These are phyloP conservation scores for Suhomyces ambrosiae DNA, from an alignment of 1,139 yeast species.

Conservation along the genomic window DNA sequence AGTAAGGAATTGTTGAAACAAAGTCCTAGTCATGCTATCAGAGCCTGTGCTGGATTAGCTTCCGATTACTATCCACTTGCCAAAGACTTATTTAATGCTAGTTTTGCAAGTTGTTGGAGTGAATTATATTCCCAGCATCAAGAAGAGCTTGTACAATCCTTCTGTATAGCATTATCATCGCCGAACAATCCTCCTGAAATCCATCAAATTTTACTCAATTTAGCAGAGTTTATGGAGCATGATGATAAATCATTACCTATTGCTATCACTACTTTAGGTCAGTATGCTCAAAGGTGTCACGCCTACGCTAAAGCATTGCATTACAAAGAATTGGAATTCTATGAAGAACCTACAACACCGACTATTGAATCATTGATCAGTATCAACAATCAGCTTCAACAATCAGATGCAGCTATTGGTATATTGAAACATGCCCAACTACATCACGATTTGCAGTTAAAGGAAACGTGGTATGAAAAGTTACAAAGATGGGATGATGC, in stretches of 20 bases:
- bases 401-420: conserved; percentile 97
- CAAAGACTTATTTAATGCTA: conserved; percentile 87
- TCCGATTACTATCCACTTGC: conserved; percentile 88
- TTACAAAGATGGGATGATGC: conserved; percentile 99
- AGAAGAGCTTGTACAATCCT: conserved; percentile 83
- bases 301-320: conserved; percentile 97
- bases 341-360: conserved; percentile 89
- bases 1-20: conserved; percentile 86
- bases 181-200: conserved; percentile 96
- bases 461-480: conserved; percentile 97
- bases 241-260: conserved; percentile 94
- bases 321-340: conserved; percentile 91
- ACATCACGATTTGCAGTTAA: conserved; percentile 87
- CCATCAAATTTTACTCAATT: conserved; percentile 80
- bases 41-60: conserved; percentile 93
- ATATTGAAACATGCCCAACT: conserved; percentile 93
- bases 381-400: conserved; percentile 92
- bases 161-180: conserved; percentile 84
- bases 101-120: conserved; percentile 96
- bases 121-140: conserved; percentile 91
- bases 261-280: conserved; percentile 84
- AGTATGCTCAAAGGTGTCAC: conserved; percentile 92
- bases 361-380: conserved; percentile 91
- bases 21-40: conserved; percentile 90
- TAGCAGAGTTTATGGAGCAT: conserved; percentile 97